Conservation (phyloP, 805 yeast species). For the Kuraishia borneana region DNA sequence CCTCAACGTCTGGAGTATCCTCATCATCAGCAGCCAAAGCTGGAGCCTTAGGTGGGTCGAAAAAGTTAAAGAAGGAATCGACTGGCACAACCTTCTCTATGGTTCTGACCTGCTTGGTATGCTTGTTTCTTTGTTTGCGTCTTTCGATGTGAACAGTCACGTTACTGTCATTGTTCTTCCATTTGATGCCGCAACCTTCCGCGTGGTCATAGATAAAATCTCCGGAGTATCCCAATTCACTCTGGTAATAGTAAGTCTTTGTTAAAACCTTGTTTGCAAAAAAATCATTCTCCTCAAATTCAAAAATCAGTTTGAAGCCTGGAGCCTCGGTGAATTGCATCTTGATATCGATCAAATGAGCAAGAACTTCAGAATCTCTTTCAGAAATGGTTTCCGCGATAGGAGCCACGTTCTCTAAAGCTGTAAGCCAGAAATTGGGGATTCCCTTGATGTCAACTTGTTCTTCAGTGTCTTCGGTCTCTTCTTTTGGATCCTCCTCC, state of each 20-base stretch:
- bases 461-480: slow-evolving; percentile 17
- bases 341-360: slow-evolving; percentile 55
- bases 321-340: slow-evolving; percentile 75
- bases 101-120: slow-evolving; percentile 92
- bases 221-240: slow-evolving; percentile 87
- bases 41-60: slow-evolving; percentile 84
- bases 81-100: slow-evolving; percentile 91
- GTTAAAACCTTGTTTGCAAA: slow-evolving; percentile 64
- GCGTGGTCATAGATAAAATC: slow-evolving; percentile 97
- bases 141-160: slow-evolving; percentile 82
- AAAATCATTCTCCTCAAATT: slow-evolving; percentile 65
- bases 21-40: slow-evolving; percentile 22
- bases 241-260: slow-evolving; percentile 89
- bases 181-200: slow-evolving; percentile 75
- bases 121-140: slow-evolving; percentile 94
- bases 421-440: slow-evolving; percentile 95
- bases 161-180: slow-evolving; percentile 73
- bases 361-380: slow-evolving; percentile 78
- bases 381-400: slow-evolving; percentile 81
- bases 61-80: slow-evolving; percentile 92
- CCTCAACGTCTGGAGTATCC: slow-evolving; percentile 42
- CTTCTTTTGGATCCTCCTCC: slow-evolving; percentile 24
- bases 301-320: slow-evolving; percentile 81
- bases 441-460: slow-evolving; percentile 47
- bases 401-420: slow-evolving; percentile 75